Evolutionary conservation across 495 filamentous ascomycete species (phyloP), one percentile per base, ranked within the genome.

Genomic region (Penicillium tannophilum): DNA sequence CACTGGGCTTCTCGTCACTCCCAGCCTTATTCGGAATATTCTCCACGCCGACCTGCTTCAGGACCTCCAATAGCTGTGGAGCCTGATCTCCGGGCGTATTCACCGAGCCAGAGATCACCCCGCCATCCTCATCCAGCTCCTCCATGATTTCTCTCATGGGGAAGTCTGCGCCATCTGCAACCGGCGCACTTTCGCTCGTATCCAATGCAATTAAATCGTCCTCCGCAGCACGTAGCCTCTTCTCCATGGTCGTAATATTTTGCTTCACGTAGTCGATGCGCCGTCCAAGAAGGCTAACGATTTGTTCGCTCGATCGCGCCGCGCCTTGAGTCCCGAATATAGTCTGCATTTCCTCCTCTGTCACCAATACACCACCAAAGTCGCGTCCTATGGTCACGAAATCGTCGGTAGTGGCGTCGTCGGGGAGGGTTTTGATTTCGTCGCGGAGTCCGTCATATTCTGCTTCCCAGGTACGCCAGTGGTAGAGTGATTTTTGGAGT

Each of bases 401-500:
- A 41, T 88, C 81, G 6, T 82, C 72, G 0, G 66, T 63, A 4
- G 73, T 73, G 12, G 83, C 74, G 28, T 83, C 71, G 7, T 80
- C 72, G n/a, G 78, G 65, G 33, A 90, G 67, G 4, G 65, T 70
- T 45, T 76, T 63, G 30, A 98, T 82, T 62, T 92, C 90, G 55
- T 94, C 90, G 64, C 88, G 92, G 56, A 98, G 77, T 12, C 84
- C 86, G 61, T 96, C 91, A 71, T 98, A 98, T 63, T 97, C 95
- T 16, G 88, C 81, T 64, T 96, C 93, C 85, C 87, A 94, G 52
- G 84, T 86, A 65, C 90, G 88, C 94, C 93, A 98, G 73, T 93
- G 86, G 44, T 83, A 84, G 19, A 98, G 82, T 3, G 92, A 87
- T 62, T 89, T 82, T 20, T 83, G 82, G 10, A 97, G 86, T 64